These are phyloP conservation scores for Graphiopsis chlorocephala DNA, from an alignment of 2,329 filamentous ascomycete genomes.

Conservation along the genomic window DNA sequence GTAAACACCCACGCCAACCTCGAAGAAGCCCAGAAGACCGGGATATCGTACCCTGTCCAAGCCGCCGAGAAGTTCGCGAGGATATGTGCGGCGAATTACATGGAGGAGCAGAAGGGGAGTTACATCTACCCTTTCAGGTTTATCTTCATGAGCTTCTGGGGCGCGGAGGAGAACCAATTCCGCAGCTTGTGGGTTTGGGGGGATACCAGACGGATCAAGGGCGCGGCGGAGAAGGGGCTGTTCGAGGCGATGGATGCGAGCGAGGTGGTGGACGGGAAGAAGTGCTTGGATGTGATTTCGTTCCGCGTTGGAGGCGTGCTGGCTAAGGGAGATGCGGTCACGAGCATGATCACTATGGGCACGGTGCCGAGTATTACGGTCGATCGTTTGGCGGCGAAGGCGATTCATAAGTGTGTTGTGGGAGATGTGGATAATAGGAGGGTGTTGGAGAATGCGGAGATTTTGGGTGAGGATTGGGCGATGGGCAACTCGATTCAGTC, in stretches of 20 bases:
- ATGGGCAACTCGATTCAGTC: conserved; percentile 29
- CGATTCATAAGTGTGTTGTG: conserved; percentile 30
- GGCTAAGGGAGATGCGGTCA: conserved; percentile 30
- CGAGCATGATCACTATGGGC: conserved; percentile 9
- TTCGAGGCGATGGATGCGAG: conserved; percentile 31
- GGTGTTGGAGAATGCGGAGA: conserved; percentile 37
- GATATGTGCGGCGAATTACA: conserved; percentile 14
- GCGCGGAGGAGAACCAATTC: conserved; percentile 41
- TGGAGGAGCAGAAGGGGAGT: conserved; percentile 16
- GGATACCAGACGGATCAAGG: conserved; percentile 36
- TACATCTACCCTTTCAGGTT: conserved; percentile 40
- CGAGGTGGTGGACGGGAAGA: conserved; percentile 30
- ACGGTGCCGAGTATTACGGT: conserved; percentile 31
- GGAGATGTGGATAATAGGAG: conserved; percentile 32
- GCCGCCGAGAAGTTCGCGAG: conserved; percentile 34
- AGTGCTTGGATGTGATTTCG: conserved; percentile 35
- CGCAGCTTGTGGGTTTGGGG: conserved; percentile 38
- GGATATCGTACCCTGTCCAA: conserved; percentile 32
- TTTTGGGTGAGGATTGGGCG: conserved; percentile 37
- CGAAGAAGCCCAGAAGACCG: conserved; percentile 32
- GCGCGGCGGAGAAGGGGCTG: conserved; percentile 37
- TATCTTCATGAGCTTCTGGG: conserved; percentile 40
- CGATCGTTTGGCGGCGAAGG: conserved; percentile 31
- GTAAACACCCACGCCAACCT: conserved; percentile 26
- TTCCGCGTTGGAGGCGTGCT: conserved; percentile 34